These are phyloP conservation scores for Trichophyton schoenleinii DNA, from an alignment of 2,329 filamentous ascomycete genomes.

Conservation along the genomic window DNA sequence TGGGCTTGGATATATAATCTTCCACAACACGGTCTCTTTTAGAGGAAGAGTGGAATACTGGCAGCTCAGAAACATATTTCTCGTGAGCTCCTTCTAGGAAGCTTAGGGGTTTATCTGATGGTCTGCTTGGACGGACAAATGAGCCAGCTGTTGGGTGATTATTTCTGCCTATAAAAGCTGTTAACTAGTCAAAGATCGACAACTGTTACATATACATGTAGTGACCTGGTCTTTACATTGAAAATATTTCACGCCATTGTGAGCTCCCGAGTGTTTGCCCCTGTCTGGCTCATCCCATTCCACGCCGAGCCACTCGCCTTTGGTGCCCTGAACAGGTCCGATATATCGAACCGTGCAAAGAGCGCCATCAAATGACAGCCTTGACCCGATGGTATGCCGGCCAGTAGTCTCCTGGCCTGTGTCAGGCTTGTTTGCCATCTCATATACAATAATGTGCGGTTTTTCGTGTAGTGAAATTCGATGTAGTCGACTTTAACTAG, in stretches of 20 bases:
- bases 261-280: slow-evolving; percentile 81
- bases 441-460: not conserved
- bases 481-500: too few species aligned
- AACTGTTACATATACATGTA: not conserved
- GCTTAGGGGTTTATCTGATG: slow-evolving; percentile 52
- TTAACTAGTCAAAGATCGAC: slow-evolving; percentile 9
- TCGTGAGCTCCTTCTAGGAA: slow-evolving; percentile 68
- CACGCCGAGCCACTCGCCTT: slow-evolving; percentile 76
- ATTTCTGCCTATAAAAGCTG: slow-evolving; percentile 39
- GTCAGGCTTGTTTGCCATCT: not conserved
- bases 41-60: not conserved
- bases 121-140: slow-evolving; percentile 69
- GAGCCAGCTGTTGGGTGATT: slow-evolving; percentile 62
- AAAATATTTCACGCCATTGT: slow-evolving; percentile 71
- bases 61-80: slow-evolving; percentile 63
- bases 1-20: slow-evolving; percentile 32
- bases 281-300: slow-evolving; percentile 86
- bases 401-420: not conserved
- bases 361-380: slow-evolving; percentile 64
- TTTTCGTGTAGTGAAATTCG: not conserved
- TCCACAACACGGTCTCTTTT: not conserved
- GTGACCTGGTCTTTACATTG: slow-evolving; percentile 44
- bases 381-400: slow-evolving; percentile 46
- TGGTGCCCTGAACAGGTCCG: slow-evolving; percentile 62
- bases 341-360: slow-evolving; percentile 77